Evolutionary conservation across 106 monocot species (phyloP), one percentile per base, ranked within the genome.

Genomic region (Acanthochlamys bracteata): DNA sequence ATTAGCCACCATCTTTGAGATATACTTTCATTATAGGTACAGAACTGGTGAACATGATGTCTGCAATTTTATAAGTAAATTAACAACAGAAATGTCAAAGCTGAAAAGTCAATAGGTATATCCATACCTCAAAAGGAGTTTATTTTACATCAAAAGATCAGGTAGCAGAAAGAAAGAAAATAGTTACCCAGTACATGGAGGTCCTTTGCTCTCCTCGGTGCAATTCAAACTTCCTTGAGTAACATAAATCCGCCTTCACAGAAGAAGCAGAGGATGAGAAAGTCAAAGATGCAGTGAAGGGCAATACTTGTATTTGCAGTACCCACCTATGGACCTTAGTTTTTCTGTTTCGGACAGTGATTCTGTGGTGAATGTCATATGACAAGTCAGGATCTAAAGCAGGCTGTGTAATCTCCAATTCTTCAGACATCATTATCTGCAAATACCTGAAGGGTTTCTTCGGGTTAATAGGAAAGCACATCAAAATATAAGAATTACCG

Each of bases 161-260:
- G 3, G 17, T 4, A 49, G 15, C 9, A 20, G 4, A 3, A 20
- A 19, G 22, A 55, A 55, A 55, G 16, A 20, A 66, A 69, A 72
- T 7, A 19, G 20, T 69, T 91, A 93, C 93, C 93, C 93, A 54
- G 89, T 93, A 64, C 93, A 93, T 40, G 93, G 93, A 77, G 93
- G 93, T 54, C 83, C 89, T 74, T 62, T 81, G 72, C 93, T 89
- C 72, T 83, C 86, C 47, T 75, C 74, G 47, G 93, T 81, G 74
- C 93, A 93, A 76, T 89, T 93, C 39, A 93, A 39, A 73, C 89
- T 93, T 33, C 89, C 89, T 42, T 78, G 78, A 63, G 55, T 78
- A 69, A 73, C 76, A 75, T 93, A 89, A 39, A 93, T 70, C 68
- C 89, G 66, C 70, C 93, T 93, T 57, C 24, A 21, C 52, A 61